A percentile compares a stretch with the other conserved stretches of the same genome.
Evolutionary conservation across 331 rosid genomes (phyloP).

Genomic region (Saraca asoca): DNA sequence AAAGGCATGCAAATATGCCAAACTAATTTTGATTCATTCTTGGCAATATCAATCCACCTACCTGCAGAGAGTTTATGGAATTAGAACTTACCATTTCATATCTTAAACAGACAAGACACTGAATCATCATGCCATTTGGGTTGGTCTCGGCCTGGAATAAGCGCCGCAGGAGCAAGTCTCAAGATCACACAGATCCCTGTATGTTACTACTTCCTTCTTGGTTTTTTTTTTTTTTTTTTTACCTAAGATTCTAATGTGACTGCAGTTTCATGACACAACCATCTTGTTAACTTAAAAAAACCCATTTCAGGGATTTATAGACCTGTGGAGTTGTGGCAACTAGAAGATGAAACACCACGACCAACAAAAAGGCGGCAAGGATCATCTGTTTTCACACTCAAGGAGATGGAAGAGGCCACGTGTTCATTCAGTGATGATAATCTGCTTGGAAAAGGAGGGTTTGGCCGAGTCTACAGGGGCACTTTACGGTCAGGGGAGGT

Average conservation of each 20-base stretch:
- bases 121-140: conserved; percentile 73
- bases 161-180: conserved; percentile 82
- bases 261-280: conserved; percentile 2
- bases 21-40: conserved; percentile 20
- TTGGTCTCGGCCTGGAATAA: conserved; percentile 95
- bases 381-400: conserved; percentile 74
- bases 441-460: conserved; percentile 91
- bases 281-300: conserved; percentile 8
- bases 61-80: conserved; percentile 32
- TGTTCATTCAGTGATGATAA: conserved; percentile 81
- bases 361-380: conserved; percentile 73
- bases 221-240: conserved; percentile 4
- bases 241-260: conserved; percentile 6
- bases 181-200: conserved; percentile 81
- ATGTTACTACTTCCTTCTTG: conserved; percentile 35
- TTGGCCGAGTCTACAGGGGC: conserved; percentile 82
- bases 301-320: conserved; percentile 75
- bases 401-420: conserved; percentile 94
- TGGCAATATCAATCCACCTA: conserved; percentile 7
- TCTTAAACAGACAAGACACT: conserved; percentile 26
- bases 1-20: conserved; percentile 29
- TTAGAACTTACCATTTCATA: conserved; percentile 38
- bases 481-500: conserved; percentile 87
- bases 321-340: conserved; percentile 77
- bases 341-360: conserved; percentile 63